Conservation (phyloP, 192 early-diverging fungal genomes). For the Anaeromyces robustus region DNA sequence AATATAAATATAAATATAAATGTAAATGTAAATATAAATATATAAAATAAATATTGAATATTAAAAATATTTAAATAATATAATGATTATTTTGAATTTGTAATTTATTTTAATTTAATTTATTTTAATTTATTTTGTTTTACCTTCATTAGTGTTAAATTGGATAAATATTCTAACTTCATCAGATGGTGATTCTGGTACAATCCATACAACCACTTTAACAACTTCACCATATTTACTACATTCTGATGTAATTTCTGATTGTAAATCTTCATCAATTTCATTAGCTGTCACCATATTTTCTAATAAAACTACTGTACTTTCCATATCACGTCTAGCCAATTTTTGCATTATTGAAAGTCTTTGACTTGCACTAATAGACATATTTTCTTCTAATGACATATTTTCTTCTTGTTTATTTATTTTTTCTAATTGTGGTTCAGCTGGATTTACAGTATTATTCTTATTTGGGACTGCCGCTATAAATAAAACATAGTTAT, state of each 20-base stretch:
- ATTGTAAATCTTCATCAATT: slow-evolving; percentile 64
- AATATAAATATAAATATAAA: too few relatives aligned
- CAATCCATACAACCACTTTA: slow-evolving; percentile 44
- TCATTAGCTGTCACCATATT: slow-evolving; percentile 55
- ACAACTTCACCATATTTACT: slow-evolving; percentile 58
- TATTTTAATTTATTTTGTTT: background rate
- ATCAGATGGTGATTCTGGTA: slow-evolving; percentile 10
- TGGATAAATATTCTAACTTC: slow-evolving; percentile 56
- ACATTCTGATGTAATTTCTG: slow-evolving; percentile 70
- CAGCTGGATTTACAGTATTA: slow-evolving; percentile 6
- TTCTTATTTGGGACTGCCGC: background rate
- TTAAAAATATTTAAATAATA: too few relatives aligned
- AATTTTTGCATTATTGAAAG: slow-evolving; percentile 60
- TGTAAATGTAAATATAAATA: too few relatives aligned
- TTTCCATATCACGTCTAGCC: slow-evolving; percentile 8
- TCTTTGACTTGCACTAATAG: slow-evolving; percentile 32
- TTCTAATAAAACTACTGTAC: slow-evolving; percentile 36
- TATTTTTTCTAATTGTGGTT: slow-evolving; percentile 14
- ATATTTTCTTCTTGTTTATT: slow-evolving; percentile 13
- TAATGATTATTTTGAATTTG: too few relatives aligned
- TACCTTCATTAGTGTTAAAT: slow-evolving; percentile 36
- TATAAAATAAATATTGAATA: too few relatives aligned
- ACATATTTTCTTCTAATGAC: slow-evolving; percentile 18
- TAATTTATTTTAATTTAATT: background rate
- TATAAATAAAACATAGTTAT: too few relatives aligned